Percentiles rank a stretch among this genome's conserved stretches.
Evolutionary conservation across 352 stramenopile species (phyloP).

Genomic region (Phytophthora multivora): DNA sequence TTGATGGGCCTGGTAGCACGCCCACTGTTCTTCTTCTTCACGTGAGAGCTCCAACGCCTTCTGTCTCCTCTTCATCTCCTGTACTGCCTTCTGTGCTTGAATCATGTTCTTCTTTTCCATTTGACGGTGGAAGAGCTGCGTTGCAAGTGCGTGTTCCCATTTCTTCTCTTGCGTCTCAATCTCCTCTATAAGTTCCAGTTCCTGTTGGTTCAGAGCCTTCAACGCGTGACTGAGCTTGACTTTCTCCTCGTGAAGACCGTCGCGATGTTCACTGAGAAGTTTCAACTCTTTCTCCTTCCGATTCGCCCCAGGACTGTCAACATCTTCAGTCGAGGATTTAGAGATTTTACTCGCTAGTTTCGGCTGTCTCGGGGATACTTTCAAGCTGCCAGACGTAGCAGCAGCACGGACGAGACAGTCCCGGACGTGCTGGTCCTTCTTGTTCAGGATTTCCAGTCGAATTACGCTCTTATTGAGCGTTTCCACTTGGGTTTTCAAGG

Average conservation of each 20-base stretch:
- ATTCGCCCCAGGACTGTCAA: constrained; percentile 8
- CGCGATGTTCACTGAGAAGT: constrained; percentile 40
- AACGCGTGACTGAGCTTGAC: constrained; percentile 34
- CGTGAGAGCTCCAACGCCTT: constrained; percentile 45
- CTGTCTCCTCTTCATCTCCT: constrained; percentile 49
- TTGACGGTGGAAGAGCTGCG: constrained; percentile 53
- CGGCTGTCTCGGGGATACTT: constrained; percentile 12
- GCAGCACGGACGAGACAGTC: constrained; percentile 49
- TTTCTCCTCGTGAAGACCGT: constrained; percentile 44
- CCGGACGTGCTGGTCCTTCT: constrained; percentile 61
- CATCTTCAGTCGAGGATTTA: constrained; percentile 4
- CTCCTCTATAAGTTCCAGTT: constrained; percentile 38
- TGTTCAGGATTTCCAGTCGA: constrained; percentile 56
- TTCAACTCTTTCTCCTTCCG: constrained; percentile 48
- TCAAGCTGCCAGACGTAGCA: constrained; percentile 12
- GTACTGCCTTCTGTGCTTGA: constrained; percentile 15
- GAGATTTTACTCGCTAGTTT: constrained; percentile 2
- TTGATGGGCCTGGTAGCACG: constrained; percentile 55
- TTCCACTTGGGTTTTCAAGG: constrained; percentile 46
- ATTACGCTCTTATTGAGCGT: constrained; percentile 40
- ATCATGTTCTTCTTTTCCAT: constrained; percentile 40
- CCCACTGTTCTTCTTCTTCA: constrained; percentile 66
- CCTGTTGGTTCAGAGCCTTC: constrained; percentile 27
- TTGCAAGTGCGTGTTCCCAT: constrained; percentile 49
- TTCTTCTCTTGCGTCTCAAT: constrained; percentile 39